phyloP scores from a whole-genome alignment of 371 early-diverging fungal genomes.

The Coemansia sp. region DNA sequence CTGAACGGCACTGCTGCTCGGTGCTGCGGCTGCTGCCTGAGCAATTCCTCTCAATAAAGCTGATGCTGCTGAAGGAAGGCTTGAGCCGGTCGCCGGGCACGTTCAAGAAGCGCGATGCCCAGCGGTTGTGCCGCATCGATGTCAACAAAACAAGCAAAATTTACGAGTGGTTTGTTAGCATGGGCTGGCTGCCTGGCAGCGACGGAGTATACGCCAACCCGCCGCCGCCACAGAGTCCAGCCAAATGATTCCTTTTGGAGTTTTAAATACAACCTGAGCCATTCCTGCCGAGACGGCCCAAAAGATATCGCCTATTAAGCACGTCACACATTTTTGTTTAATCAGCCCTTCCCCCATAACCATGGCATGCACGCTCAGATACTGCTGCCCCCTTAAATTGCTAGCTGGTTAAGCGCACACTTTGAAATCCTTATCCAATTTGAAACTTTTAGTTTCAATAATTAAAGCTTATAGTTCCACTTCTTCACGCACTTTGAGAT shows the following conservation, averaged over 20 bases:
- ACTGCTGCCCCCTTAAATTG: neutral
- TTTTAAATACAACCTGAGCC: neutral
- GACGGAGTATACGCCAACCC: constrained; percentile 49
- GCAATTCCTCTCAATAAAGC: constrained; percentile 66
- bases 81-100: constrained; percentile 29
- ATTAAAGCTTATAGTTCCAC: constrained; percentile 35
- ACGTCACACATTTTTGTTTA: neutral
- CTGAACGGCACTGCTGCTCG: constrained; percentile 65
- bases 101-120: constrained; percentile 72
- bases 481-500: constrained; percentile 9
- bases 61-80: constrained; percentile 59
- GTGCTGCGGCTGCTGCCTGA: constrained; percentile 69
- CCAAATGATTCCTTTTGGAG: neutral
- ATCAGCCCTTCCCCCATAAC: neutral
- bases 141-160: constrained; percentile 73
- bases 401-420: neutral
- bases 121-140: constrained; percentile 68
- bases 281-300: neutral
- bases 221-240: neutral
- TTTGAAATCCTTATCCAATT: neutral
- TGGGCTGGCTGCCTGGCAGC: constrained; percentile 54
- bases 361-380: neutral
- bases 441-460: neutral
- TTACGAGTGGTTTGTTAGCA: constrained; percentile 62
- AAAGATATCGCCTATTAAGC: neutral